These are phyloP conservation scores for Adansonia madagascariensis DNA, from an alignment of 441 rosid genomes.

Conservation along the genomic window DNA sequence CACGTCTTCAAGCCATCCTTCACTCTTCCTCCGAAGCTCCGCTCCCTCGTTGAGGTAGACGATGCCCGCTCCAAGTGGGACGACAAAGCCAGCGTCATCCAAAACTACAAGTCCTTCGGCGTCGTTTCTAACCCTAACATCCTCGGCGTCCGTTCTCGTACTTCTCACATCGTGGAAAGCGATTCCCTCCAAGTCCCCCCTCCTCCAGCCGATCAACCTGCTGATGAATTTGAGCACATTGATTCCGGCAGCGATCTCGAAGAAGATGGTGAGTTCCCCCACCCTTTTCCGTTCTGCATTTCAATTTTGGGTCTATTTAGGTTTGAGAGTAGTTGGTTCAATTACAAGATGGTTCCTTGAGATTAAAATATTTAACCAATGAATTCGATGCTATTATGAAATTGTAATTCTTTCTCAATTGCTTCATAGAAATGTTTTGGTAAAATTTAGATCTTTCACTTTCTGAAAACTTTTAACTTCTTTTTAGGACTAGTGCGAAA, in stretches of 20 bases:
- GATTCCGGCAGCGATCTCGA: slow-evolving; percentile 93
- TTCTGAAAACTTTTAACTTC: neutral
- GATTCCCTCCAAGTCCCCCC: slow-evolving; percentile 74
- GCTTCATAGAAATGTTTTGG: neutral
- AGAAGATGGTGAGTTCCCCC: slow-evolving; percentile 69
- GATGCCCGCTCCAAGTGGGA: slow-evolving; percentile 71
- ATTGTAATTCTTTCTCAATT: neutral
- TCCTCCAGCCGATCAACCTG: slow-evolving; percentile 44
- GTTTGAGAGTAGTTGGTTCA: neutral
- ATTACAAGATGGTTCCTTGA: neutral
- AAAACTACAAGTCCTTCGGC: slow-evolving; percentile 88
- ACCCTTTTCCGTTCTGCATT: neutral
- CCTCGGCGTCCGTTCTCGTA: slow-evolving; percentile 75
- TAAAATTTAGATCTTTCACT: neutral
- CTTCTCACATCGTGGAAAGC: slow-evolving; percentile 62
- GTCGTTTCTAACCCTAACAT: slow-evolving; percentile 84
- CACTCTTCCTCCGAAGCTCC: slow-evolving; percentile 80
- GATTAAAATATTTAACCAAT: neutral
- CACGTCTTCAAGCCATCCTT: slow-evolving; percentile 67
- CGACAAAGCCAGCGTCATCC: slow-evolving; percentile 74
- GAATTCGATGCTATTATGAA: neutral
- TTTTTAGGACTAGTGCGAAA: neutral
- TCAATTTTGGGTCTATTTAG: neutral
- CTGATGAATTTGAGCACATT: slow-evolving; percentile 53
- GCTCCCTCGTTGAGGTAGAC: slow-evolving; percentile 52